Percentiles rank a stretch among this genome's conserved stretches.
Evolutionary conservation across 352 stramenopile genomes (phyloP).

Genomic region (Achlya hypogyna): DNA sequence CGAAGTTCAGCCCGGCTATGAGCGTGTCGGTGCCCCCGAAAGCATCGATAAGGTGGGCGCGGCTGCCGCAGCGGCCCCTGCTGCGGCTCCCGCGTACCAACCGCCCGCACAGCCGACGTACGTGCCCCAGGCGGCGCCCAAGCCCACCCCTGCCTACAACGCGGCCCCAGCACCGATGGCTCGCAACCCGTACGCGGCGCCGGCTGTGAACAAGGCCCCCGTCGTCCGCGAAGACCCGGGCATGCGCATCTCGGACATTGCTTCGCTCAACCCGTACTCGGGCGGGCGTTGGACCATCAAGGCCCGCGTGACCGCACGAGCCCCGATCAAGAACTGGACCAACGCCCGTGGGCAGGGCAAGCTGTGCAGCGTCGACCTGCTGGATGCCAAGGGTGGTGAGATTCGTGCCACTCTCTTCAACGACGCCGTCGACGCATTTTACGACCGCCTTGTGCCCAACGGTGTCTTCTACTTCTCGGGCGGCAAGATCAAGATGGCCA

Average conservation of each 20-base stretch:
- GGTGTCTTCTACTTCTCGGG: constrained; percentile 92
- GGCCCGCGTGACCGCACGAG: constrained; percentile 89
- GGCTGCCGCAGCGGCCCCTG: constrained; percentile 23
- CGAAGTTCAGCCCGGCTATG: constrained; percentile 60
- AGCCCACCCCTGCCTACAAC: constrained; percentile 18
- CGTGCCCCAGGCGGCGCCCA: constrained; percentile 27
- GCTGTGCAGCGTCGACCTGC: constrained; percentile 94
- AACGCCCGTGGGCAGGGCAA: constrained; percentile 95
- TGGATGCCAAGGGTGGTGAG: constrained; percentile 92
- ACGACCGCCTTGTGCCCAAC: constrained; percentile 80
- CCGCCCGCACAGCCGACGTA: constrained; percentile 26
- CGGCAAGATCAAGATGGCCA: constrained; percentile 95
- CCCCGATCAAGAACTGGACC: constrained; percentile 92
- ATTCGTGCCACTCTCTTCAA: constrained; percentile 99
- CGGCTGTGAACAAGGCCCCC: constrained; percentile 39
- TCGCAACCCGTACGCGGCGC: constrained; percentile 20
- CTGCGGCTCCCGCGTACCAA: constrained; percentile 14
- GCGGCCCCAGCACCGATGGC: constrained; percentile 24
- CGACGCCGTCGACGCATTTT: constrained; percentile 96
- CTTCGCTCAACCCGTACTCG: constrained; percentile 92
- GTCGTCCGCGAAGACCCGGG: constrained; percentile 78
- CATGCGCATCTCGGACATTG: constrained; percentile 71
- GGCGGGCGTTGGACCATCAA: constrained; percentile 93
- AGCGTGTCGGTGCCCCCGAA: constrained; percentile 66
- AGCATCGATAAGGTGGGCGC: constrained; percentile 65